A percentile compares a stretch with the other conserved stretches of the same genome.
phyloP scores from a whole-genome alignment of 2,329 filamentous ascomycete species.

The Xylariaceae sp. region DNA sequence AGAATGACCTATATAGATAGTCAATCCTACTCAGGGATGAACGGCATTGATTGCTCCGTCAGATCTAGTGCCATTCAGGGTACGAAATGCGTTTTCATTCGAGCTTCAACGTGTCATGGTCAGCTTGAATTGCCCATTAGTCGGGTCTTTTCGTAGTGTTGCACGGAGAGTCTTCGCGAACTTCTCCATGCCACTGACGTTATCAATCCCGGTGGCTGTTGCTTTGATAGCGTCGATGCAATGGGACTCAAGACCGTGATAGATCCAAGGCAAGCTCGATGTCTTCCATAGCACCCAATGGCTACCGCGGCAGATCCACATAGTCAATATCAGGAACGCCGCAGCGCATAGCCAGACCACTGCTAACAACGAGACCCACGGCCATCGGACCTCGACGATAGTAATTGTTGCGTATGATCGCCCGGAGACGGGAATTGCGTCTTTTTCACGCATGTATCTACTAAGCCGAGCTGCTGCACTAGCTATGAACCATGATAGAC shows the following conservation, averaged over 20 bases:
- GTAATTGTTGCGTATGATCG: neutral
- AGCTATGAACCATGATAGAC: neutral
- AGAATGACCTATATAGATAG: too few relatives aligned
- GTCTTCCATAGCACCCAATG: constrained; percentile 9
- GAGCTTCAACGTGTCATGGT: too few relatives aligned
- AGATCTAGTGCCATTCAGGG: too few relatives aligned
- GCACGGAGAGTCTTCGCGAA: neutral
- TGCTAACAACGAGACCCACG: neutral
- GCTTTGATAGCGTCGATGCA: neutral
- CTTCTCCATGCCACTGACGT: constrained; percentile 14
- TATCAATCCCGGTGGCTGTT: neutral
- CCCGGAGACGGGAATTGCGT: neutral
- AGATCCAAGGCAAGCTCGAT: constrained; percentile 16
- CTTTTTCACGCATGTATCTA: constrained; percentile 13
- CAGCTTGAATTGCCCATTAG: constrained; percentile 4
- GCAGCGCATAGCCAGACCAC: neutral
- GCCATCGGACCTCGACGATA: constrained; percentile 10
- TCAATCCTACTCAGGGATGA: too few relatives aligned
- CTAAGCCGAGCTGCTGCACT: neutral
- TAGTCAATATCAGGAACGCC: neutral
- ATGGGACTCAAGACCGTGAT: constrained; percentile 3
- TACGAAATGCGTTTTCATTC: too few relatives aligned
- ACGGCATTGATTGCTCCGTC: too few relatives aligned
- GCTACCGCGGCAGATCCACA: constrained; percentile 4
- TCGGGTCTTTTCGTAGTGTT: neutral